phyloP scores from a whole-genome alignment of 2,329 filamentous ascomycete genomes.

The Cryphonectria japonica region DNA sequence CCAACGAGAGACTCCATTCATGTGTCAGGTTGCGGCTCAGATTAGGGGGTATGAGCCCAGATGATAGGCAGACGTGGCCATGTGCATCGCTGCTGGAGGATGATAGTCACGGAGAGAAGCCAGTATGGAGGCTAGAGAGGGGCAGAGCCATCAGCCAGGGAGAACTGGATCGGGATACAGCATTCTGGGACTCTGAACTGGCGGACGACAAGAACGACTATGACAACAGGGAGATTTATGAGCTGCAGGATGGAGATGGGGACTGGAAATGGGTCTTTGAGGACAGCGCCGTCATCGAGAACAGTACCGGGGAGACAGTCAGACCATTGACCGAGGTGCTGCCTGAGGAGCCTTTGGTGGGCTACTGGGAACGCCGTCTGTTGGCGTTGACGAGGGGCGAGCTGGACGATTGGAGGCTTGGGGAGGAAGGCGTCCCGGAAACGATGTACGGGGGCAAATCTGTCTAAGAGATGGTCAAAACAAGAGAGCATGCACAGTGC shows the following conservation, averaged over 20 bases:
- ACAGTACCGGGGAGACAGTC: conserved; percentile 28
- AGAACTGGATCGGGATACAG: conserved; percentile 18
- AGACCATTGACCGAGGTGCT: conserved; percentile 33
- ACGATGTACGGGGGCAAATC: not conserved
- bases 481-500: not conserved
- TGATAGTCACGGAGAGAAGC: conserved; percentile 16
- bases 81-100: conserved; percentile 35
- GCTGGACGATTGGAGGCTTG: conserved; percentile 36
- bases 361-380: conserved; percentile 40
- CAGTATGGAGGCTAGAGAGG: conserved; percentile 36
- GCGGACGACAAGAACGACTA: conserved; percentile 29
- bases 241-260: conserved; percentile 34
- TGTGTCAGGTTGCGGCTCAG: conserved; percentile 37
- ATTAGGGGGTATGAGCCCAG: conserved; percentile 37
- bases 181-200: conserved; percentile 28
- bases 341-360: conserved; percentile 40
- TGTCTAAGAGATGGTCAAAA: not conserved
- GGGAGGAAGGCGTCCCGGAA: conserved; percentile 10
- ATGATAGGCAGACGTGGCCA: conserved; percentile 40
- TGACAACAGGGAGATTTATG: conserved; percentile 33
- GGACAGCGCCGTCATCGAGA: conserved; percentile 26
- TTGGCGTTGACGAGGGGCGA: conserved; percentile 34
- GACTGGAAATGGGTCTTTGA: conserved; percentile 39
- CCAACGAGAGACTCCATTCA: conserved; percentile 43
- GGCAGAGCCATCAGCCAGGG: conserved; percentile 5